A percentile compares a stretch with the other conserved stretches of the same genome.
Conservation (phyloP, 208 protist species). For the Trypanosoma cruzi region DNA sequence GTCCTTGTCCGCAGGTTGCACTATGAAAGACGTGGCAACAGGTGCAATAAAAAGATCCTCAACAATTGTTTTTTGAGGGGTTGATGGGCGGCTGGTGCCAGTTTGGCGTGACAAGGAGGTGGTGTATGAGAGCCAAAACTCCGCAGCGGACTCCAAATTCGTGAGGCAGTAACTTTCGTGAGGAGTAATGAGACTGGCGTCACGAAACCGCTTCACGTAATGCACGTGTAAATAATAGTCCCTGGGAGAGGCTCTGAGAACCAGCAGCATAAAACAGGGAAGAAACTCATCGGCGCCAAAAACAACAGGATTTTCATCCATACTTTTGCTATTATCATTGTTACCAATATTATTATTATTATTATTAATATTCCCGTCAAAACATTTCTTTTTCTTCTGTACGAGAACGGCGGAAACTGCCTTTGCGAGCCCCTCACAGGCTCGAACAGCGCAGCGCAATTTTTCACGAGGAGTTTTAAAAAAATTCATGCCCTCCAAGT, state of each 20-base stretch:
- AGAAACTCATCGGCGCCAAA: conserved; percentile 85
- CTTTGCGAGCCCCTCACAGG: conserved; percentile 57
- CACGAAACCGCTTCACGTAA: conserved; percentile 72
- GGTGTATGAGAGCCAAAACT: conserved; percentile 69
- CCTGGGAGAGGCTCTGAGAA: conserved; percentile 63
- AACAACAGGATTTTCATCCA: conserved; percentile 15
- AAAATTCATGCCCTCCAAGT: conserved; percentile 86
- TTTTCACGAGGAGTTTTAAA: conserved; percentile 85
- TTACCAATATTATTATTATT: too few relatives aligned
- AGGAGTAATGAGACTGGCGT: conserved; percentile 30
- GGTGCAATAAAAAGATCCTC: conserved; percentile 25
- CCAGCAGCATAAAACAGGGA: conserved; percentile 81
- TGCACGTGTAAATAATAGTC: conserved; percentile 73
- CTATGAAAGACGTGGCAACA: background rate
- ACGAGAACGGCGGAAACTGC: conserved; percentile 46
- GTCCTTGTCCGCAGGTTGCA: background rate
- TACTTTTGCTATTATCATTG: conserved; percentile 3
- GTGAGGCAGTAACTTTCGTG: conserved; percentile 84
- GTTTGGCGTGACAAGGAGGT: background rate
- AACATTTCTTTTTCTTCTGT: conserved; percentile 14
- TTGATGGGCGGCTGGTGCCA: background rate
- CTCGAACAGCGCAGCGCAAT: conserved; percentile 67
- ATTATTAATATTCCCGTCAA: background rate
- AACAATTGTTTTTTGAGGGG: background rate
- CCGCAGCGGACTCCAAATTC: conserved; percentile 51